Evolutionary conservation across 2,329 filamentous ascomycete species (phyloP), one percentile per base, ranked within the genome.

Genomic region (Gaeumannomyces sp.): DNA sequence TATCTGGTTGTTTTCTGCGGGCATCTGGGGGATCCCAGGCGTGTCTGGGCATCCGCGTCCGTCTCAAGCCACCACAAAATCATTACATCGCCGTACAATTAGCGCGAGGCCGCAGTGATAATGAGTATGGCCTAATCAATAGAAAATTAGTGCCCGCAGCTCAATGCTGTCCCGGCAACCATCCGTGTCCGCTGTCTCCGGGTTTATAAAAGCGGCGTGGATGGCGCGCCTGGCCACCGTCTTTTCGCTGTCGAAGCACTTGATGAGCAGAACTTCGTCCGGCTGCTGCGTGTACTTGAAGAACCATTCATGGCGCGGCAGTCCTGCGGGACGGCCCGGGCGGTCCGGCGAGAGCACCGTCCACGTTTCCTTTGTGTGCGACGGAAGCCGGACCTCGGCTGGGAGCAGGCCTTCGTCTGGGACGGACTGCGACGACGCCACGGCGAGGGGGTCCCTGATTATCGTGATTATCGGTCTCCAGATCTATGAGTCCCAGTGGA

Each of bases 151-250:
- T 2, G 79, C 77, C 66, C 84, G 71, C 8, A 85, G 76, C 73
- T 87, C 84, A 67, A 86, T 84, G 72, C 83, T 86, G 76, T 85
- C 79, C 67, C 83, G 74, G 45, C 74, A 70, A 63, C 73, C 70
- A 65, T 74, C 74, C 31, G 35, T 31, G 7, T 75, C 71, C 61
- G 75, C 76, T 58, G 68, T 65, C 4, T 62, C 78, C 2, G 77
- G 75, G 69, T 85, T 78, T 61, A 77, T 76, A 75, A 87, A 86
- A 0, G 83, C 81, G 45, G 77, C 79, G 70, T 86, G 84, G 58
- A 82, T 81, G 33, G 81, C 79, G 31, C 83, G 73, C 4, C 82
- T 77, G n/a, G 82, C 80, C 27, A 80, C 81, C 28, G 65, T 63
- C 57, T 72, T 70, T 69, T 81, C 79, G 5, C 65, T 67, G 56